phyloP scores from a whole-genome alignment of 768 basidiomycete genomes.

The Leccinellum rugosiceps region DNA sequence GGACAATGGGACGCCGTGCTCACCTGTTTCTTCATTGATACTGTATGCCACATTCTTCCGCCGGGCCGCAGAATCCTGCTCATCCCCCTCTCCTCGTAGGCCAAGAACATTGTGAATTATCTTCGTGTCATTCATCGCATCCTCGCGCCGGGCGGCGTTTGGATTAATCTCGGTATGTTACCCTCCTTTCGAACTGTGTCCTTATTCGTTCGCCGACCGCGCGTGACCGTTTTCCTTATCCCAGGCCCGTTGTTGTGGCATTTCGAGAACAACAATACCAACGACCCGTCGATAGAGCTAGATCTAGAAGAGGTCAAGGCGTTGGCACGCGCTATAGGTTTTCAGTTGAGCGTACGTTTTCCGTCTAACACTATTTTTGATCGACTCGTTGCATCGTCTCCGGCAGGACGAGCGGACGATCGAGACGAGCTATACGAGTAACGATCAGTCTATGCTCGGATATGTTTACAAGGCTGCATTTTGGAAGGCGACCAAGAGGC shows the following conservation, averaged over 20 bases:
- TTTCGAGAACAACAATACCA: conserved; percentile 83
- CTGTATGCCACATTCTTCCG: conserved; percentile 44
- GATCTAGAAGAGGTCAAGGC: conserved; percentile 85
- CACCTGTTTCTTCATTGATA: conserved; percentile 98
- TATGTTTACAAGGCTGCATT: conserved; percentile 84
- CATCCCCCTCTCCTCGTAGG: conserved; percentile 41
- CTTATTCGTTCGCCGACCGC: neutral
- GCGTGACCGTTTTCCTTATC: neutral
- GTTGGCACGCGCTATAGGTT: conserved; percentile 71
- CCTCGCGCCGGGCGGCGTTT: conserved; percentile 81
- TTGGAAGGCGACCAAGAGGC: conserved; percentile 66
- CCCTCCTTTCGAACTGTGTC: neutral
- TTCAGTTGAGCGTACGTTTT: conserved; percentile 68
- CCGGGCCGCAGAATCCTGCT: neutral
- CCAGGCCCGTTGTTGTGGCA: conserved; percentile 95
- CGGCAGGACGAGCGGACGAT: conserved; percentile 77
- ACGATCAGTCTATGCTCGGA: conserved; percentile 74
- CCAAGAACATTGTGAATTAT: conserved; percentile 90
- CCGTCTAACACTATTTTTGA: neutral
- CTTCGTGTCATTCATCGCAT: conserved; percentile 82
- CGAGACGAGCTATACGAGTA: conserved; percentile 84
- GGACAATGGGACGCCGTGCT: conserved; percentile 86
- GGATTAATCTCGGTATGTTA: conserved; percentile 71
- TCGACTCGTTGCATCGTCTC: neutral
- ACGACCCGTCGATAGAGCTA: conserved; percentile 83